Conservation (phyloP, 208 protist species). For the Crithidia mellificae region DNA sequence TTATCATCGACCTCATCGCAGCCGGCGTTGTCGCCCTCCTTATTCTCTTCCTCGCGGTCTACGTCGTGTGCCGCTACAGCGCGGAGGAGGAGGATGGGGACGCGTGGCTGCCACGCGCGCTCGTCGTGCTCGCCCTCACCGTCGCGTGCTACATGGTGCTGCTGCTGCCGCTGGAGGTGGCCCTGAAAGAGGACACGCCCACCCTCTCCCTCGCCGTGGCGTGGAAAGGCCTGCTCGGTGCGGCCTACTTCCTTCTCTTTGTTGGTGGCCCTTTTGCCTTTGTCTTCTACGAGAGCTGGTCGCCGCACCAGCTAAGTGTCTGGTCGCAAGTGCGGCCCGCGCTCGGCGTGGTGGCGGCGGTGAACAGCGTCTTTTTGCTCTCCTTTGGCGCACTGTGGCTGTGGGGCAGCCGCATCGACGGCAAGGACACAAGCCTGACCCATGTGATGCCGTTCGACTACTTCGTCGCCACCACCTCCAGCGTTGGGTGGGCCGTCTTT, state of each 20-base stretch:
- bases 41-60: constrained; percentile 47
- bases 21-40: constrained; percentile 56
- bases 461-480: constrained; percentile 59
- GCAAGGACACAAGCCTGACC: constrained; percentile 10
- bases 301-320: constrained; percentile 33
- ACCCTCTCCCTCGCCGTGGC: constrained; percentile 19
- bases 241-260: constrained; percentile 41
- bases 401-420: constrained; percentile 23
- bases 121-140: constrained; percentile 48
- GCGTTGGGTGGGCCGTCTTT: constrained; percentile 86
- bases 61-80: constrained; percentile 53
- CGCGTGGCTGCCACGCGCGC: constrained; percentile 47
- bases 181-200: constrained; percentile 44
- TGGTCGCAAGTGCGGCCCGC: constrained; percentile 32
- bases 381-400: constrained; percentile 33
- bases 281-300: constrained; percentile 88
- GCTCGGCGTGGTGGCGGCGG: constrained; percentile 6
- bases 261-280: constrained; percentile 86
- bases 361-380: constrained; percentile 18
- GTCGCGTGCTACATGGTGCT: constrained; percentile 76
- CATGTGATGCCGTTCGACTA: constrained; percentile 61
- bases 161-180: constrained; percentile 92
- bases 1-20: constrained; percentile 47
- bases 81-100: constrained; percentile 70
- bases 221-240: constrained; percentile 33